Evolutionary conservation across 2,329 filamentous ascomycete species (phyloP), one percentile per base, ranked within the genome.

Genomic region (Ilyonectria sp.): DNA sequence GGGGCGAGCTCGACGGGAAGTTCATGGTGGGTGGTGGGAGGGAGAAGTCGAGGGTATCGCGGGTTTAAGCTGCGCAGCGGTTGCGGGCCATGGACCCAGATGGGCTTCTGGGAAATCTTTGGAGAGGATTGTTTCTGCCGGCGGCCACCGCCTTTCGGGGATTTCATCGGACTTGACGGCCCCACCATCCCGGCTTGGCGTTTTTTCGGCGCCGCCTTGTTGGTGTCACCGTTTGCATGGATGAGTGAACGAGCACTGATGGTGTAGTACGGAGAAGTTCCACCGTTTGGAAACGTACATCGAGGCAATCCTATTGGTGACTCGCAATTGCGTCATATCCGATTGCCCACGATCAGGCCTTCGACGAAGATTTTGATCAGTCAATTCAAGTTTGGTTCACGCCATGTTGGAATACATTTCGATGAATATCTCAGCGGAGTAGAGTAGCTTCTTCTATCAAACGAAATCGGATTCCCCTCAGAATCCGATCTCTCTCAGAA

Each of bases 121-220:
- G 71, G 73, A 71, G 63, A 68, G 69, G 74, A 79, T 76, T 74
- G 77, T 80, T 84, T 84, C 77, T 85, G 82, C 83, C 82, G 17
- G 0, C 0, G 0, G 8, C 69, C 60, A 84, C 82, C 82, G 82
- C 82, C 71, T 75, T 70, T 61, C 63, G 60, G 68, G 31, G 68
- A 47, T 50, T 60, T 26, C 47, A 44, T 55, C 55, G 67, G 72
- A 58, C 43, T 19, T 17, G 37, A 53, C 73, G 74, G 71, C 70
- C 71, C 74, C 75, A 73, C 71, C 15, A 10, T 69, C 33, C 74
- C 74, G 71, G 67, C 61, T 67, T 67, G 64, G 67, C 66, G 64
- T 50, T 31, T n/a, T 33, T 52, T 52, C 26, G 49, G 26, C 7
- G 54, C 23, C 19, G 44, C 19, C 19, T 10, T 33, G 11, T 37